A percentile compares a stretch with the other conserved stretches of the same genome.
These are phyloP conservation scores for Oropetium thomaeum DNA, from an alignment of 176 grass and related monocot genomes.

Conservation along the genomic window DNA sequence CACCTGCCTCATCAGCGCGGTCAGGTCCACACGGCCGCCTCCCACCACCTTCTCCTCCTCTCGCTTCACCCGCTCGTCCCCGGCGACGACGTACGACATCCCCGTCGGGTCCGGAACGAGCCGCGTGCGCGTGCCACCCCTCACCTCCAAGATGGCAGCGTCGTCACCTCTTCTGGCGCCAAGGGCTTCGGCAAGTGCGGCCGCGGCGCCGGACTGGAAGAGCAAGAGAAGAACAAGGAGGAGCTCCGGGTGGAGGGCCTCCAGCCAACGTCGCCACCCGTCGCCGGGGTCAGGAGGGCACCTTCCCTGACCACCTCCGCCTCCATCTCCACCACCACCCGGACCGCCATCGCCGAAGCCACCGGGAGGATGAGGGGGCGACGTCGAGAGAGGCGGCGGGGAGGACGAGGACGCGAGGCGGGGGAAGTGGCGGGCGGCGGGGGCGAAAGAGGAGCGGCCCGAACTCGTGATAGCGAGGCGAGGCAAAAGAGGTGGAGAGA, in stretches of 20 bases:
- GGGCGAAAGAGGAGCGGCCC: neutral
- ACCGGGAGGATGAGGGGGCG: conserved; percentile 10
- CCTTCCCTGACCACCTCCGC: conserved; percentile 10
- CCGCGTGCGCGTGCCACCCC: conserved; percentile 43
- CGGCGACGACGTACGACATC: conserved; percentile 33
- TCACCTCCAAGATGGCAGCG: conserved; percentile 61
- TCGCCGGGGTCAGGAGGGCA: conserved; percentile 29
- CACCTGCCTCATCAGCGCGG: conserved; percentile 12
- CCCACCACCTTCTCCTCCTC: neutral
- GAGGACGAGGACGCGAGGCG: conserved; percentile 9
- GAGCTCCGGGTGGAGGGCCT: conserved; percentile 35
- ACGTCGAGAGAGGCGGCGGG: neutral
- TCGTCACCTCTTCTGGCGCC: neutral
- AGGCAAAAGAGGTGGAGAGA: neutral
- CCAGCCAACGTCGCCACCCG: conserved; percentile 25
- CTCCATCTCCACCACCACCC: conserved; percentile 7
- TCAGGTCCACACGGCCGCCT: neutral
- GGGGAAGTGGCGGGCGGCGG: neutral
- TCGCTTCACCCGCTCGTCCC: conserved; percentile 2
- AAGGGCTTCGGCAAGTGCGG: conserved; percentile 39
- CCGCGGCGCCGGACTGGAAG: conserved; percentile 36
- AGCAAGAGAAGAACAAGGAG: conserved; percentile 40
- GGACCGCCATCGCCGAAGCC: conserved; percentile 24
- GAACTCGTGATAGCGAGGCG: neutral
- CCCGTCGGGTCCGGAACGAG: conserved; percentile 35